Base-by-base conservation (phyloP, 1,284 basidiomycete species). In the Pseudozyma sp. region DNA sequence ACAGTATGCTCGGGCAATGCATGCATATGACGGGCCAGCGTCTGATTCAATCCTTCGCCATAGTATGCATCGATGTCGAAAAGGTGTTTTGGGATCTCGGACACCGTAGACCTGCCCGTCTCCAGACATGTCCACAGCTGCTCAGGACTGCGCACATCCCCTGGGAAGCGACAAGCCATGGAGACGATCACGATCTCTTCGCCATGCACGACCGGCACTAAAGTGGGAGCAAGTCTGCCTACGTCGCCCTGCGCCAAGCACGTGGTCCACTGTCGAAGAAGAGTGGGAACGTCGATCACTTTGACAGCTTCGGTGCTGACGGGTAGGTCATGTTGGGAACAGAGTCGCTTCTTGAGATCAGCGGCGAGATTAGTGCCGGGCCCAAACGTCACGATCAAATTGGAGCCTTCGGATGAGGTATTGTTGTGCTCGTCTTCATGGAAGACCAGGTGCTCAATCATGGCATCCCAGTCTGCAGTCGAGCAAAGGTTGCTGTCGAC, bases 81-180 rank as follows among this genome's bases (percentile, higher is more conserved):
- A 1, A 68, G 49, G 47, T 73, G 61, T 44, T 72, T 70, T 4
- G 76, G 76, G 16, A 75, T 68, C 43, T 76, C 65, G 6, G 60
- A 19, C 36, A 68, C 65, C 3, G 73, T 70, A 14, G 60, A 57
- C 31, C 65, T 52, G 16, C 73, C 73, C 8, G 69, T 68, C 13
- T 71, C 68, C 49, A 76, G 69, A 40, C 68, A 69, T 3, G 59
- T 68, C 73, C 73, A 76, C 10, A 70, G 60, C 40, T 71, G 64
- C 34, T 76, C 68, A 1, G 73, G 69, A 40, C n/a, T 71, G 25
- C 65, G 59, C 0, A 76, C 73, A n/a, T 70, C 69, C 34, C 73
- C 69, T n/a, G 73, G 69, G 18, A 76, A 76, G 3, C 73, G 73
- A 44, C 73, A 76, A 12, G 73, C 69, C 73, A 76, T 76, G 10